Percentiles rank a stretch among this genome's conserved stretches.
phyloP scores from a whole-genome alignment of 306 rosid genomes.

The Trifolium dubium region DNA sequence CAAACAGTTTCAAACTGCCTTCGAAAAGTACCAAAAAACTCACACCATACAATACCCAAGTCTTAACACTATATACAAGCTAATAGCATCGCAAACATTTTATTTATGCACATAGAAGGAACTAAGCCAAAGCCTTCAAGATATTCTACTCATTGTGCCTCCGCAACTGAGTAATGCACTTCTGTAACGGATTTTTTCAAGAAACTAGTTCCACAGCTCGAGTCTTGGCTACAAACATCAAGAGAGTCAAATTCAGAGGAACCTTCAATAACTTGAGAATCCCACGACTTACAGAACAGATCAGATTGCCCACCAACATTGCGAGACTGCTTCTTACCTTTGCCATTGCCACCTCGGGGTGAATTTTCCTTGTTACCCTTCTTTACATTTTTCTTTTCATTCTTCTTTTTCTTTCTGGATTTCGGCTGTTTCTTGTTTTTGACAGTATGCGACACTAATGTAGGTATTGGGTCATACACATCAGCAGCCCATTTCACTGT shows the following conservation, averaged over 20 bases:
- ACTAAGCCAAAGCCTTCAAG: slow-evolving; percentile 9
- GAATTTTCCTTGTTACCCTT: slow-evolving; percentile 69
- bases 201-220: slow-evolving; percentile 72
- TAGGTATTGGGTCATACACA: slow-evolving; percentile 86
- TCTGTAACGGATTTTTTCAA: slow-evolving; percentile 61
- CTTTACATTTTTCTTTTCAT: slow-evolving; percentile 54
- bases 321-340: slow-evolving; percentile 72
- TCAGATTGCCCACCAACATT: slow-evolving; percentile 53
- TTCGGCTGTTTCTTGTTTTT: slow-evolving; percentile 74
- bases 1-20: background rate
- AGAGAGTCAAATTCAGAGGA: slow-evolving; percentile 49
- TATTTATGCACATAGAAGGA: slow-evolving; percentile 59
- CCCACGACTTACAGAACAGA: slow-evolving; percentile 15
- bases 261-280: slow-evolving; percentile 34
- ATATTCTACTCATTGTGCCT: slow-evolving; percentile 57
- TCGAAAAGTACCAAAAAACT: slow-evolving; percentile 4
- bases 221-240: slow-evolving; percentile 61
- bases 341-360: slow-evolving; percentile 57
- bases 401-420: slow-evolving; percentile 66
- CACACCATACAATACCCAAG: slow-evolving; percentile 14
- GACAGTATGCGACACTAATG: slow-evolving; percentile 67
- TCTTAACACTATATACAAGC: slow-evolving; percentile 24
- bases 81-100: slow-evolving; percentile 19
- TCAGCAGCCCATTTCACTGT: slow-evolving; percentile 92
- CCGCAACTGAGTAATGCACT: slow-evolving; percentile 73